Percentiles rank a stretch among this genome's conserved stretches.
Conservation (phyloP, 495 filamentous ascomycete genomes). For the Hypoxylon rickii region DNA sequence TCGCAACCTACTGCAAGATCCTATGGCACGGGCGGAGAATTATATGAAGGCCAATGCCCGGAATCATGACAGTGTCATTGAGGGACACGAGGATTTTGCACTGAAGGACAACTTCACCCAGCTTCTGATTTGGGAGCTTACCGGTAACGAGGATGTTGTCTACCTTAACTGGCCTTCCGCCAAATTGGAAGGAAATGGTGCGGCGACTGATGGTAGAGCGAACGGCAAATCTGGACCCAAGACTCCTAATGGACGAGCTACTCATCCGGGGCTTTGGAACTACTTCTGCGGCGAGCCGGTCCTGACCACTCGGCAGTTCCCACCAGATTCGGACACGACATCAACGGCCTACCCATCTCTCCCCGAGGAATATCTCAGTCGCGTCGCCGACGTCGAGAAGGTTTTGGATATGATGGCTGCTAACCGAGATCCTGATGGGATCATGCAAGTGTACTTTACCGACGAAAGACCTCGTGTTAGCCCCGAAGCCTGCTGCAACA, state of each 20-base stretch:
- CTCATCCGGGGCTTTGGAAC: constrained; percentile 15
- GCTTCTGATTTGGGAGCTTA: constrained; percentile 30
- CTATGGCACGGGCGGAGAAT: neutral
- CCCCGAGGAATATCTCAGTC: neutral
- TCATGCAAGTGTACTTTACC: constrained; percentile 31
- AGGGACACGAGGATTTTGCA: constrained; percentile 1
- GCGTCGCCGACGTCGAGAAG: constrained; percentile 16
- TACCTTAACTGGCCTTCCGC: constrained; percentile 30
- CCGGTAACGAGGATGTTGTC: constrained; percentile 17
- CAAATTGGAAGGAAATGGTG: neutral
- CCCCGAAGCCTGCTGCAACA: constrained; percentile 27
- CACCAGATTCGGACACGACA: constrained; percentile 31
- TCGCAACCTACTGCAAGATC: constrained; percentile 7
- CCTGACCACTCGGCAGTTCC: constrained; percentile 12
- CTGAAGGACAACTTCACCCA: constrained; percentile 35
- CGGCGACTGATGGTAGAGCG: neutral
- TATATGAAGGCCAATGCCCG: constrained; percentile 10
- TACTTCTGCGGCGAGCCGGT: constrained; percentile 22
- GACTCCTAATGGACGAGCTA: neutral
- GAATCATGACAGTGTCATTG: constrained; percentile 14
- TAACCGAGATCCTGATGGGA: constrained; percentile 24
- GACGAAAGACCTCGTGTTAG: constrained; percentile 9
- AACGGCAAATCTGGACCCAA: neutral
- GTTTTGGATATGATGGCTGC: constrained; percentile 16
- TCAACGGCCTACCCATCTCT: constrained; percentile 33